Conservation (phyloP, 2,329 filamentous ascomycete species). For the Pyrenochaeta sp. region DNA sequence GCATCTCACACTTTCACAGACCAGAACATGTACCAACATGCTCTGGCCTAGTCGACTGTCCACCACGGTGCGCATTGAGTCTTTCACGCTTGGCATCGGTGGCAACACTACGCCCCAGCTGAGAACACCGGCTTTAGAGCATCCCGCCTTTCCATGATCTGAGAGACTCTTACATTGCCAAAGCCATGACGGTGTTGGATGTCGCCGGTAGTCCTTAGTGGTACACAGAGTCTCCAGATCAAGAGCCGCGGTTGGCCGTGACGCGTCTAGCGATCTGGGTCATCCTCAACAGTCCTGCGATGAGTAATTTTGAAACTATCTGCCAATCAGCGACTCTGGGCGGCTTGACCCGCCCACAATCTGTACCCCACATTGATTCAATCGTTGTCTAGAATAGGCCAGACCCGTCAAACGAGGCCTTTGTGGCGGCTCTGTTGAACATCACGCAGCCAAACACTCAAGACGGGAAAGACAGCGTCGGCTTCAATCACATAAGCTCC, state of each 20-base stretch:
- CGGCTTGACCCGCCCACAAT: conserved; percentile 4
- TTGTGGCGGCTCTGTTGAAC: conserved; percentile 12
- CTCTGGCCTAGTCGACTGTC: too few species aligned
- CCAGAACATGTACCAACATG: not conserved
- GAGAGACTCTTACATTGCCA: too few species aligned
- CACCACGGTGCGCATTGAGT: too few species aligned
- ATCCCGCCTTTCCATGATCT: too few species aligned
- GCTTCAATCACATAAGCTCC: conserved; percentile 1
- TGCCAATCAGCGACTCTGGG: conserved; percentile 14
- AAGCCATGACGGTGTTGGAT: too few species aligned
- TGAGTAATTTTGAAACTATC: not conserved
- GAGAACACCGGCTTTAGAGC: too few species aligned
- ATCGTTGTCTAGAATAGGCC: conserved; percentile 10
- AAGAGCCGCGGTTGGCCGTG: not conserved
- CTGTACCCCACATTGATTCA: conserved; percentile 14
- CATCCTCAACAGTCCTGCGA: conserved; percentile 1
- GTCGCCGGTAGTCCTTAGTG: too few species aligned
- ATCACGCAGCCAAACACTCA: conserved; percentile 6
- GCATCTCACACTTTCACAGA: too few species aligned
- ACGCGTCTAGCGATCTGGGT: not conserved
- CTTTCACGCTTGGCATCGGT: too few species aligned
- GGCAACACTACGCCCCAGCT: too few species aligned
- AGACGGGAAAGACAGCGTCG: not conserved
- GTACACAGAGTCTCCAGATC: too few species aligned
- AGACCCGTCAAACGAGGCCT: conserved; percentile 12